phyloP scores from a whole-genome alignment of 192 early-diverging fungal species.

The Backusella westeae region DNA sequence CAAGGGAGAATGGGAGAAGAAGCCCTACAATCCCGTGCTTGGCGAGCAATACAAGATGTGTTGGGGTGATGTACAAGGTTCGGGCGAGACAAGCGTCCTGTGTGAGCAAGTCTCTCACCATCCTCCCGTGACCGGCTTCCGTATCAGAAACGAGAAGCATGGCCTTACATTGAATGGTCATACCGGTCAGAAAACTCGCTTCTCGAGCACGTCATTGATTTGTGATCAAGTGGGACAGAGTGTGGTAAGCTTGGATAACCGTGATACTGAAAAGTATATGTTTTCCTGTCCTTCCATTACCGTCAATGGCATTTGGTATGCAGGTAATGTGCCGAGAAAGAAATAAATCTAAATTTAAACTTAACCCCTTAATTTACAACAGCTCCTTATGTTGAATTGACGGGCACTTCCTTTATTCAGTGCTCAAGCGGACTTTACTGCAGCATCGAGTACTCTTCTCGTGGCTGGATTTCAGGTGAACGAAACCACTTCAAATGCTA shows the following conservation, averaged over 20 bases:
- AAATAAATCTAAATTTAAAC: slow-evolving; percentile 3
- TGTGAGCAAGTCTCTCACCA: slow-evolving; percentile 54
- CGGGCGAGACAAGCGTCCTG: slow-evolving; percentile 40
- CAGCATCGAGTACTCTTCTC: slow-evolving; percentile 64
- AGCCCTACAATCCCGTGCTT: slow-evolving; percentile 46
- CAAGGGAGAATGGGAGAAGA: slow-evolving; percentile 73
- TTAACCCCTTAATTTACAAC: neutral
- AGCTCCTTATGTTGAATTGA: slow-evolving; percentile 38
- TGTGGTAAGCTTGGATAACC: slow-evolving; percentile 44
- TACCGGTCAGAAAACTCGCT: slow-evolving; percentile 53
- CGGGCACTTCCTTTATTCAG: slow-evolving; percentile 58
- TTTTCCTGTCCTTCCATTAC: slow-evolving; percentile 69
- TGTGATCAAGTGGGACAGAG: slow-evolving; percentile 71
- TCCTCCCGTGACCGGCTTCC: slow-evolving; percentile 44
- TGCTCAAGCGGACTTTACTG: slow-evolving; percentile 49
- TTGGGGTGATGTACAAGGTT: slow-evolving; percentile 53
- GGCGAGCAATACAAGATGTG: slow-evolving; percentile 49
- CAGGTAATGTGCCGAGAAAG: neutral
- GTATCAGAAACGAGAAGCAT: slow-evolving; percentile 48
- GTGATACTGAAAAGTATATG: slow-evolving; percentile 58
- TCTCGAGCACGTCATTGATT: slow-evolving; percentile 70
- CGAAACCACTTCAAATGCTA: slow-evolving; percentile 72
- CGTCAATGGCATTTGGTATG: slow-evolving; percentile 68
- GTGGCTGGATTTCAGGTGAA: slow-evolving; percentile 74
- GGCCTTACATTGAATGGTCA: slow-evolving; percentile 27